Evolutionary conservation across 768 basidiomycete species (phyloP), one percentile per base, ranked within the genome.

Genomic region (Suillus paluster): DNA sequence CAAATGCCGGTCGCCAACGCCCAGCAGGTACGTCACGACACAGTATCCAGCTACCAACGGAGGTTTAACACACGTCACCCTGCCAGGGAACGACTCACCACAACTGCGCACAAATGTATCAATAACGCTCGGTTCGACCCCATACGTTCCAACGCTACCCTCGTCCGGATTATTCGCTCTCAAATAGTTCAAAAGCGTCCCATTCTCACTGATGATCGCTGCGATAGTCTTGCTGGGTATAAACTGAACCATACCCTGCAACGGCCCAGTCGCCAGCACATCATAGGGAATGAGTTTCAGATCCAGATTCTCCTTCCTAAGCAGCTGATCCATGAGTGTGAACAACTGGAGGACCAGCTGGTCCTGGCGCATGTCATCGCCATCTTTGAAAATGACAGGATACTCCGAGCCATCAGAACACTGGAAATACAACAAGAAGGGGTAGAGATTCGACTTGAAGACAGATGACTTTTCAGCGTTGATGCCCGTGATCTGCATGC

Each of bases 321-420:
- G 77, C 27, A 99, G 76, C 53, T 92, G 84, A 72, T 99, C 95
- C 97, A 99, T 99, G 30, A 99, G 86, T 15, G 95, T 97, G 75
- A 99, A 96, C 19, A 99, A 82, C 75, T 99, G 97, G 55, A 99
- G 91, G 27, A 99, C 96, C 42, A 99, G 86, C 74, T 99, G 97
- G 72, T 99, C 97, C 75, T 99, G 97, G 23, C 97, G 89, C 83
- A 99, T 90, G 71, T 99, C 97, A 71, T 99, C 97, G 15, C 97
- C 97, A 67, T 98, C 96, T 77, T 99, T 99, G 84, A 99, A 98
- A 63, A 99, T 99, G 55, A 98, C 85, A 0, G 96, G 92, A 74
- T 91, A 99, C 71, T 95, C 92, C 17, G 86, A 84, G 11, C 92
- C 89, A 60, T 94, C 91, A 11, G 87, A 80, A 67, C 92, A 91